Percentiles rank a stretch among this genome's conserved stretches.
Evolutionary conservation across 2,329 filamentous ascomycete genomes (phyloP).

Genomic region (Periconia macrospinosa): DNA sequence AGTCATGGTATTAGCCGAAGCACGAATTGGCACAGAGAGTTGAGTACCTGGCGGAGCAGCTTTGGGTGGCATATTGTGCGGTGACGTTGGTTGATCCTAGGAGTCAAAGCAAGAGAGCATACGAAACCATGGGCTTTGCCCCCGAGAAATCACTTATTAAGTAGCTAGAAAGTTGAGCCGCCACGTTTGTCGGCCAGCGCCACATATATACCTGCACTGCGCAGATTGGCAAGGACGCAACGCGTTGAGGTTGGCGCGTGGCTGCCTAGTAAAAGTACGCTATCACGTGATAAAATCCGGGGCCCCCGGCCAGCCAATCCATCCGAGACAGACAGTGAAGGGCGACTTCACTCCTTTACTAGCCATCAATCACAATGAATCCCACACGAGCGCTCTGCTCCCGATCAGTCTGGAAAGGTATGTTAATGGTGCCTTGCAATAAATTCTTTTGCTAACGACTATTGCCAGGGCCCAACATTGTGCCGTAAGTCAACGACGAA

Average conservation of each 20-base stretch:
- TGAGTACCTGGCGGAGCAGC: slow-evolving; percentile 27
- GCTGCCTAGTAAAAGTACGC: slow-evolving; percentile 8
- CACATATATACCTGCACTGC: background rate
- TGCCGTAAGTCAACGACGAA: slow-evolving; percentile 59
- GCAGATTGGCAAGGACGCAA: slow-evolving; percentile 13
- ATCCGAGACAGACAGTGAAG: background rate
- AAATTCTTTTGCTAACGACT: slow-evolving; percentile 22
- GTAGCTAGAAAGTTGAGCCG: background rate
- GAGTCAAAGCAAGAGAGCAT: background rate
- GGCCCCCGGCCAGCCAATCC: background rate
- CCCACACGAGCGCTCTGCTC: slow-evolving; percentile 64
- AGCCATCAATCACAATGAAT: slow-evolving; percentile 58
- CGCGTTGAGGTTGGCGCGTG: slow-evolving; percentile 16
- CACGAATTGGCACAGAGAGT: background rate
- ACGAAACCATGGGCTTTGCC: background rate
- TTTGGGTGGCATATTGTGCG: slow-evolving; percentile 28
- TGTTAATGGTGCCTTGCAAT: background rate
- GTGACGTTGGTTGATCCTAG: background rate
- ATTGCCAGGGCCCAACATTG: slow-evolving; percentile 65
- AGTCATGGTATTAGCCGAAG: slow-evolving; percentile 10
- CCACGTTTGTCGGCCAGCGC: background rate
- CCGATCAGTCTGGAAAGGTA: slow-evolving; percentile 89
- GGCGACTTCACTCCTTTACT: slow-evolving; percentile 31
- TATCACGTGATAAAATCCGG: slow-evolving; percentile 10
- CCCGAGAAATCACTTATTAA: background rate